Percentiles rank a stretch among this genome's conserved stretches.
These are phyloP conservation scores for Salix exigua DNA, from an alignment of 345 rosid genomes.

Conservation along the genomic window DNA sequence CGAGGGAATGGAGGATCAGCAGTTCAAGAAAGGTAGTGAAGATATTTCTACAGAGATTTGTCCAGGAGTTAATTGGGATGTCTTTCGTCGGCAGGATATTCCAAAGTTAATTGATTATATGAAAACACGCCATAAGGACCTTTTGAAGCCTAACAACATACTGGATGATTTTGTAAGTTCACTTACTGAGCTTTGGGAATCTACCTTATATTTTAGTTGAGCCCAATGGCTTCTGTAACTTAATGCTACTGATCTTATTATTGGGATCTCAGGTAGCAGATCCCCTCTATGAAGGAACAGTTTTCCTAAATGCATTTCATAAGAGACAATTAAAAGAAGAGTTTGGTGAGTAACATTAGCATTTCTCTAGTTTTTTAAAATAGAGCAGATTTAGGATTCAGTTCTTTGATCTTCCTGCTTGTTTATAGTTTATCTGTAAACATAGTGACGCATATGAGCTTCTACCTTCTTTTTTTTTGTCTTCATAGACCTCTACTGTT, in stretches of 20 bases:
- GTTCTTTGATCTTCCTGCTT: background rate
- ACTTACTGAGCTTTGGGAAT: constrained; percentile 9
- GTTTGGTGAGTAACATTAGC: constrained; percentile 51
- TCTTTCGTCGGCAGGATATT: constrained; percentile 76
- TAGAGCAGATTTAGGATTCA: background rate
- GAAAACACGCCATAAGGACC: constrained; percentile 39
- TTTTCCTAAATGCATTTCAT: constrained; percentile 56
- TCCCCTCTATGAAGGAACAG: constrained; percentile 60
- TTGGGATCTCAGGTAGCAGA: constrained; percentile 46
- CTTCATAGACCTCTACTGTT: background rate
- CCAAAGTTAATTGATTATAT: constrained; percentile 62
- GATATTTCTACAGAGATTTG: constrained; percentile 16
- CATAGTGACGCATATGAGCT: background rate
- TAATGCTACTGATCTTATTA: constrained; percentile 18
- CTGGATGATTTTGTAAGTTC: constrained; percentile 49
- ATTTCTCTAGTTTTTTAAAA: background rate
- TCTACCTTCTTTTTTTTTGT: background rate
- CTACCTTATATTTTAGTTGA: background rate
- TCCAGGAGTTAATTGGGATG: constrained; percentile 75
- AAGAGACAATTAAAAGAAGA: constrained; percentile 65
- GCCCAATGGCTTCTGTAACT: constrained; percentile 9
- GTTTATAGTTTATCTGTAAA: background rate
- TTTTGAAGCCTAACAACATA: constrained; percentile 26
- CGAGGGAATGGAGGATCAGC: constrained; percentile 16
- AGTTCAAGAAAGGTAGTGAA: constrained; percentile 13